Evolutionary conservation across 768 basidiomycete species (phyloP).

Genomic region (Ephemerocybe angulata): DNA sequence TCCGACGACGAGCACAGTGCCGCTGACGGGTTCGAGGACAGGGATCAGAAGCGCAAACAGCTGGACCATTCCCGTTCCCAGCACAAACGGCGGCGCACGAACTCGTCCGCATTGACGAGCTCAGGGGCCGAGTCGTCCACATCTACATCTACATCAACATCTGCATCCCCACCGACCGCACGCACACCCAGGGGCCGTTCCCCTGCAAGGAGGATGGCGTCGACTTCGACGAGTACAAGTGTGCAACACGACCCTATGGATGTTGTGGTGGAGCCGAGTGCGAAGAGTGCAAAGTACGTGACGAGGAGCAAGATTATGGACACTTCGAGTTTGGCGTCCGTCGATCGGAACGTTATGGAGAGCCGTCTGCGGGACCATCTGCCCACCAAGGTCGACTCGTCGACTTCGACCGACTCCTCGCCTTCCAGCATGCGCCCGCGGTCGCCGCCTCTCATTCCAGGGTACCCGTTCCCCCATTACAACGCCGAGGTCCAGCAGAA

Average conservation of each 20-base stretch:
- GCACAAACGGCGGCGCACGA: neutral
- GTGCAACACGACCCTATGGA: conserved; percentile 2
- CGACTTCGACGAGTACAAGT: neutral
- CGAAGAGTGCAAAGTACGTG: neutral
- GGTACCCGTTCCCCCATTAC: neutral
- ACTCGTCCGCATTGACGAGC: neutral
- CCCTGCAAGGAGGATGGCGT: neutral
- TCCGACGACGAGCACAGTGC: neutral
- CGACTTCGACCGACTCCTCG: neutral
- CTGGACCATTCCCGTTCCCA: neutral
- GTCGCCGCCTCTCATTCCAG: neutral
- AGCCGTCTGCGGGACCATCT: neutral
- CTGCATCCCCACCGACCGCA: neutral
- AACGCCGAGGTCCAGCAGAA: neutral
- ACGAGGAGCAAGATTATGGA: conserved; percentile 10
- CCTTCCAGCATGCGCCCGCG: neutral
- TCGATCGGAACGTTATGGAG: neutral
- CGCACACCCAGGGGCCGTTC: neutral
- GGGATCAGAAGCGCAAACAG: neutral
- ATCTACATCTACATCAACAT: neutral
- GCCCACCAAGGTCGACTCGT: neutral
- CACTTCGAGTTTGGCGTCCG: neutral
- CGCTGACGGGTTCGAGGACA: neutral
- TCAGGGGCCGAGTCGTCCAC: neutral
- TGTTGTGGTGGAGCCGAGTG: neutral